These are phyloP conservation scores for Cynanchum wilfordii DNA, from an alignment of 257 asterid species.

Conservation along the genomic window DNA sequence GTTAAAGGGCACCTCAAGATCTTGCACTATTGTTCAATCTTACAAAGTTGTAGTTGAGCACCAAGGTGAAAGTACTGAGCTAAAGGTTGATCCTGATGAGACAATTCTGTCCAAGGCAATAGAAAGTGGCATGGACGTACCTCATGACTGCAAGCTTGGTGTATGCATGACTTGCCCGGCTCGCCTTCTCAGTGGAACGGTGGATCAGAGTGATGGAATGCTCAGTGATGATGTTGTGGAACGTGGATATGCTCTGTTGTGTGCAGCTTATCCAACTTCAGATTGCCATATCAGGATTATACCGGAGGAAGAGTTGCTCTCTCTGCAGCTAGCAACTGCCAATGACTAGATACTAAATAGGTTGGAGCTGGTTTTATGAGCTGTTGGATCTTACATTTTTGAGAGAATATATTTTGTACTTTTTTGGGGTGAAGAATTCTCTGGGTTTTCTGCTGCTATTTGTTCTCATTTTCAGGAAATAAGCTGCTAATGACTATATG, in stretches of 20 bases:
- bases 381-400: conserved; percentile 10
- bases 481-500: not conserved
- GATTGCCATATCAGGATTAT: conserved; percentile 69
- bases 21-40: conserved; percentile 27
- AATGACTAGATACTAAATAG: conserved; percentile 55
- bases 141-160: conserved; percentile 93
- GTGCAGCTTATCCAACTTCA: conserved; percentile 84
- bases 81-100: conserved; percentile 78
- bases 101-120: conserved; percentile 70
- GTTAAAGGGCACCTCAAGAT: conserved; percentile 6
- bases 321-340: conserved; percentile 91
- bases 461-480: not conserved
- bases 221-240: conserved; percentile 93
- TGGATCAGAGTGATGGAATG: conserved; percentile 98
- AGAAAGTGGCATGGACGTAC: conserved; percentile 56
- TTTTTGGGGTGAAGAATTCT: not conserved
- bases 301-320: conserved; percentile 84
- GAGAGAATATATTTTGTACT: conserved; percentile 6
- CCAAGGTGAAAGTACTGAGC: conserved; percentile 44
- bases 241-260: conserved; percentile 69
- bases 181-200: conserved; percentile 57
- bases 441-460: not conserved
- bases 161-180: conserved; percentile 99
- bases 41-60: conserved; percentile 74
- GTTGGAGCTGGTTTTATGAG: not conserved